Evolutionary conservation across 129 eudicot species (phyloP).

Genomic region (Escallonia rubra): DNA sequence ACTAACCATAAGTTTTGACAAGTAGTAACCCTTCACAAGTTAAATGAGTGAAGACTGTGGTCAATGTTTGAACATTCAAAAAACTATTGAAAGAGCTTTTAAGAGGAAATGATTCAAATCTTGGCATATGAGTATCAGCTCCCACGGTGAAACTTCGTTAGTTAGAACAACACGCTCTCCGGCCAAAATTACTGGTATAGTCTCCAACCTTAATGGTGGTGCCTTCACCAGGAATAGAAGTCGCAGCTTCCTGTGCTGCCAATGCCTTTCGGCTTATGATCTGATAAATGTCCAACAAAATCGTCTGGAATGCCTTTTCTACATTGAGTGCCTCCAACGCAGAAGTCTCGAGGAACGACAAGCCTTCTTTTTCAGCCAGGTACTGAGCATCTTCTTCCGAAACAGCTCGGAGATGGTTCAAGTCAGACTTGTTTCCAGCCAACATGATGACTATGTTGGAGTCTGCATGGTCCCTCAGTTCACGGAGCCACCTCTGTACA

Average conservation of each 20-base stretch:
- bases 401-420: constrained; percentile 65
- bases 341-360: constrained; percentile 83
- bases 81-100: too few relatives aligned
- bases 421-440: constrained; percentile 82
- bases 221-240: constrained; percentile 61
- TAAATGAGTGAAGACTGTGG: too few relatives aligned
- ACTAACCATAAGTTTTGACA: too few relatives aligned
- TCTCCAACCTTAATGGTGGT: constrained; percentile 78
- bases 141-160: constrained; percentile 1
- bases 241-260: constrained; percentile 87
- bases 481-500: constrained; percentile 78
- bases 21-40: too few relatives aligned
- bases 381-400: constrained; percentile 49
- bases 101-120: too few relatives aligned
- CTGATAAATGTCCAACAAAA: constrained; percentile 71
- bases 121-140: too few relatives aligned
- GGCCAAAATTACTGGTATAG: constrained; percentile 29
- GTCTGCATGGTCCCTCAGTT: constrained; percentile 87
- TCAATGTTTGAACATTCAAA: too few relatives aligned
- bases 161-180: constrained; percentile 58
- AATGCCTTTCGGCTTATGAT: constrained; percentile 80
- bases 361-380: constrained; percentile 74
- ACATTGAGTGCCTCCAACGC: constrained; percentile 83
- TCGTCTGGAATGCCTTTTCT: constrained; percentile 78
- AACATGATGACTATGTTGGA: constrained; percentile 93